Conservation (phyloP, 2,329 filamentous ascomycete genomes). For the Cercospora brassicicola region DNA sequence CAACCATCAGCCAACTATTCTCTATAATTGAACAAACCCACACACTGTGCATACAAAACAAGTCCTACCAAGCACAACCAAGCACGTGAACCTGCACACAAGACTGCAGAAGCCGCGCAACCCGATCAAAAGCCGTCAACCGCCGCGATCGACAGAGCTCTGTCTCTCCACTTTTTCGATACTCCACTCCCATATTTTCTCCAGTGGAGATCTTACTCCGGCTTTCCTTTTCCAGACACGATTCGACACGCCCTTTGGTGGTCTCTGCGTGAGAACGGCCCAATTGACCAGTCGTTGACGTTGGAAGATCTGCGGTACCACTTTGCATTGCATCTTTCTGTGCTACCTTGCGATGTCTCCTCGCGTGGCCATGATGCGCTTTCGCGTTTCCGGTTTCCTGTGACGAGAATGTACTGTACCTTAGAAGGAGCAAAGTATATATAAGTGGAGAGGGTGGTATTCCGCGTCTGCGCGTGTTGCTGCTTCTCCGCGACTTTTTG, state of each 20-base stretch:
- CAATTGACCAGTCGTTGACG: not conserved
- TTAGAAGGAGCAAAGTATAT: not conserved
- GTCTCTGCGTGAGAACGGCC: not conserved
- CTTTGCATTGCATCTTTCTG: not conserved
- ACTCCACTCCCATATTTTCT: not conserved
- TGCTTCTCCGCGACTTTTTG: not conserved
- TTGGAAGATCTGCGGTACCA: slow-evolving; percentile 2
- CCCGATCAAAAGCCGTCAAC: slow-evolving; percentile 5
- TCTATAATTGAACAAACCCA: not conserved
- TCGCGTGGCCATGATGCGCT: not conserved
- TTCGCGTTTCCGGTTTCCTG: not conserved
- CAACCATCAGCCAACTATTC: not conserved
- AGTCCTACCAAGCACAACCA: not conserved
- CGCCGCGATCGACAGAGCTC: not conserved
- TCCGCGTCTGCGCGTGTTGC: not conserved
- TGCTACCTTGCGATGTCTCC: not conserved
- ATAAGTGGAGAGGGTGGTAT: not conserved
- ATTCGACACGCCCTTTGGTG: not conserved
- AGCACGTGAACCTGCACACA: not conserved
- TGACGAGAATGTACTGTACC: not conserved
- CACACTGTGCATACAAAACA: not conserved
- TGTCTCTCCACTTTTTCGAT: not conserved
- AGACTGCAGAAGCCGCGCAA: not conserved
- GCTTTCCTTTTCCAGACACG: not conserved
- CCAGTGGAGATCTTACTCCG: not conserved